These are phyloP conservation scores for Leccinum huronense DNA, from an alignment of 1,284 basidiomycete species.

Conservation along the genomic window DNA sequence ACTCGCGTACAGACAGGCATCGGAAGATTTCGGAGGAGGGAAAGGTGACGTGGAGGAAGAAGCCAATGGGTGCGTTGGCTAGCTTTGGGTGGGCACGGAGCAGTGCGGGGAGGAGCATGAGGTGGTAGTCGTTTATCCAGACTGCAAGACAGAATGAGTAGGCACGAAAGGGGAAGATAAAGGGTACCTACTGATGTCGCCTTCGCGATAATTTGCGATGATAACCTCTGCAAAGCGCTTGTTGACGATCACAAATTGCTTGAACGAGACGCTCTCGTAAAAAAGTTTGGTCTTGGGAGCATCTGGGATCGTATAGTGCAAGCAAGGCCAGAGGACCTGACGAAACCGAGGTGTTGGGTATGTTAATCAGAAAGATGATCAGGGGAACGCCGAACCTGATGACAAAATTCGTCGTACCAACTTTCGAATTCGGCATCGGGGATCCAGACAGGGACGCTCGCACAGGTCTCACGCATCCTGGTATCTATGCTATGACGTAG, in stretches of 20 bases:
- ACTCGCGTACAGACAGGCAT: slow-evolving; percentile 68
- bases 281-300: slow-evolving; percentile 81
- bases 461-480: slow-evolving; percentile 55
- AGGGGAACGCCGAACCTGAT: slow-evolving; percentile 51
- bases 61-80: slow-evolving; percentile 72
- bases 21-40: slow-evolving; percentile 87
- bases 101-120: slow-evolving; percentile 79
- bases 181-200: slow-evolving; percentile 62
- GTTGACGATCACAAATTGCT: slow-evolving; percentile 81
- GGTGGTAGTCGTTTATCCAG: slow-evolving; percentile 85
- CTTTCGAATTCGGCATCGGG: slow-evolving; percentile 72
- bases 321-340: slow-evolving; percentile 83
- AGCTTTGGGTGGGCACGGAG: slow-evolving; percentile 53
- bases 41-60: slow-evolving; percentile 89
- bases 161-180: background rate
- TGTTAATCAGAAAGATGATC: background rate
- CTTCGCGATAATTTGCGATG: slow-evolving; percentile 69
- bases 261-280: slow-evolving; percentile 74
- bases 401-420: slow-evolving; percentile 86
- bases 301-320: slow-evolving; percentile 85
- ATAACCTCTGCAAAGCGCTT: slow-evolving; percentile 81
- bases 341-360: background rate
- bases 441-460: slow-evolving; percentile 78
- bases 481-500: slow-evolving; percentile 60
- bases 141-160: slow-evolving; percentile 36